Conservation (phyloP, 176 grass and related monocot genomes). For the Themeda triandra region DNA sequence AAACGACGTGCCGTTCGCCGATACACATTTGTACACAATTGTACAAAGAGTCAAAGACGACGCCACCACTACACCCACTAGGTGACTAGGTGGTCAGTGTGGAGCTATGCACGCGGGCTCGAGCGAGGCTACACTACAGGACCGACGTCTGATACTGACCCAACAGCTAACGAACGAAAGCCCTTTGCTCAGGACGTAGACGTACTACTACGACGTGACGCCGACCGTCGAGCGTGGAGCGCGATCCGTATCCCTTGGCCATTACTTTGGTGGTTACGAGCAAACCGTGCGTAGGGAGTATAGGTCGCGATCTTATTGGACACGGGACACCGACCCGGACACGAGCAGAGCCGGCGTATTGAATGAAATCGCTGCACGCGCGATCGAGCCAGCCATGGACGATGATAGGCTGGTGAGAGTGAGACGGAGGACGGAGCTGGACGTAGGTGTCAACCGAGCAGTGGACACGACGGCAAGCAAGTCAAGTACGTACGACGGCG, state of each 20-base stretch:
- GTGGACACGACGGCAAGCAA: constrained; percentile 46
- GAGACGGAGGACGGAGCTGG: not conserved
- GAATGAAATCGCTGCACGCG: not conserved
- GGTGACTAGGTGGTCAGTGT: not conserved
- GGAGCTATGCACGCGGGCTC: not conserved
- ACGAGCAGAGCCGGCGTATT: not conserved
- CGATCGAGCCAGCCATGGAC: not conserved
- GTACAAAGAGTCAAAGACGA: not conserved
- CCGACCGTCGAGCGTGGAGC: not conserved
- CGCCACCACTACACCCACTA: not conserved
- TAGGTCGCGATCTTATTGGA: constrained; percentile 12
- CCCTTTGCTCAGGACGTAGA: not conserved
- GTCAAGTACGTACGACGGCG: not conserved
- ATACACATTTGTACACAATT: not conserved
- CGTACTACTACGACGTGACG: constrained; percentile 5
- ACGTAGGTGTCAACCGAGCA: constrained; percentile 28
- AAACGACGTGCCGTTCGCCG: not conserved
- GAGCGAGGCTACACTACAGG: not conserved
- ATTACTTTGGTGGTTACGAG: constrained; percentile 1
- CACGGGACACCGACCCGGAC: too few species aligned
- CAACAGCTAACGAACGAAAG: not conserved
- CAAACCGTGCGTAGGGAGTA: not conserved
- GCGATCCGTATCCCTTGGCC: constrained; percentile 11
- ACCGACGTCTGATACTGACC: constrained; percentile 2
- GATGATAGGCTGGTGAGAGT: not conserved